phyloP scores from a whole-genome alignment of 139 green algal species.

The Astrephomene gubernaculifera region DNA sequence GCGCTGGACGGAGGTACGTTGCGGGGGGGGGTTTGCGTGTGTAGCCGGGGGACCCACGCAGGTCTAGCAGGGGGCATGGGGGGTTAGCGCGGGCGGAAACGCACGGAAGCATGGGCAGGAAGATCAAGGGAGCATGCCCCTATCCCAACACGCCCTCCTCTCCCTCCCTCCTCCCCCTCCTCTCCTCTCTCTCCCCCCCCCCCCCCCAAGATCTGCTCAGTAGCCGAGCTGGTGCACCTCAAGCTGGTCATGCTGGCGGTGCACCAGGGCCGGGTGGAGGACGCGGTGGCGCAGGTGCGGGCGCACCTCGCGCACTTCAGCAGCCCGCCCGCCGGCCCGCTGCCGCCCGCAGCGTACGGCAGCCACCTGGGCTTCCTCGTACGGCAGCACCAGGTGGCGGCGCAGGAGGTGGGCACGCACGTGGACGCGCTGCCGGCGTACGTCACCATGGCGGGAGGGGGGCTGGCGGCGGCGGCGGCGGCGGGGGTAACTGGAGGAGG shows the following conservation, averaged over 20 bases:
- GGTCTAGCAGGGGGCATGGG: no score
- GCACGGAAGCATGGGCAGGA: no score
- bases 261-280: conserved; percentile 57
- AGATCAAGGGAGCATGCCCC: no score
- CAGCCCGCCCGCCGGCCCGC: conserved; percentile 41
- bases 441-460: neutral
- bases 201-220: conserved; percentile 14
- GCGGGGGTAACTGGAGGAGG: neutral
- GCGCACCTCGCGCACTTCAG: conserved; percentile 53
- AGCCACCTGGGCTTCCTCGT: conserved; percentile 60
- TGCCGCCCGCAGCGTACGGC: conserved; percentile 41
- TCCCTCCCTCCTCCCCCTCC: neutral
- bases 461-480: neutral
- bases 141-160: neutral
- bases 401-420: conserved; percentile 55
- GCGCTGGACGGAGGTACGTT: conserved; percentile 28
- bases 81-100: no score
- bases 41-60: neutral
- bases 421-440: conserved; percentile 42
- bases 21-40: neutral
- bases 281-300: conserved; percentile 58
- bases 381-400: conserved; percentile 60
- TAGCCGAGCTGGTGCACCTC: conserved; percentile 66
- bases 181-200: neutral
- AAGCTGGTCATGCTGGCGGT: conserved; percentile 74